Evolutionary conservation across 257 asterid genomes (phyloP).

Genomic region (Solanum tarijense): DNA sequence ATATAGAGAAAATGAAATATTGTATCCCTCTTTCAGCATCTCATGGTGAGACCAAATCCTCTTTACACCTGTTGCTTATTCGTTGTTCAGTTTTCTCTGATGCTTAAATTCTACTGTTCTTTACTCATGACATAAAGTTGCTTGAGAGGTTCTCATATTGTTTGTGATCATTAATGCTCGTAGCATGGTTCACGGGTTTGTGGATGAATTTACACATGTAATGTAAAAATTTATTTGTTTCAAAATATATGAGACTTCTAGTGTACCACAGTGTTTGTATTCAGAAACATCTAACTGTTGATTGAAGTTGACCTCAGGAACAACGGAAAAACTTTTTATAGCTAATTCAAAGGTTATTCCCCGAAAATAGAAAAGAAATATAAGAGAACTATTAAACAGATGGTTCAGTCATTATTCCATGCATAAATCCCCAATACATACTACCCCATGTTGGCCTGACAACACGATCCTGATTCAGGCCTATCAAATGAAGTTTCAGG

Average conservation of each 20-base stretch:
- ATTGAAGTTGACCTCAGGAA: neutral
- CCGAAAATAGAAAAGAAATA: neutral
- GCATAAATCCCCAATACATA: neutral
- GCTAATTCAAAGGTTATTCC: neutral
- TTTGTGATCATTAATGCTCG: neutral
- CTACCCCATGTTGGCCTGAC: constrained; percentile 3
- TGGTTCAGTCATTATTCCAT: neutral
- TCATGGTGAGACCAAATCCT: constrained; percentile 40
- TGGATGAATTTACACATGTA: neutral
- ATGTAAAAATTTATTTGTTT: neutral
- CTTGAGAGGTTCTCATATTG: neutral
- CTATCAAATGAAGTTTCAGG: constrained; percentile 34
- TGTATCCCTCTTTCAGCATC: constrained; percentile 60
- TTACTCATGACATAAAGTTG: neutral
- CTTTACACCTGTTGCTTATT: neutral
- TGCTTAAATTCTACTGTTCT: neutral
- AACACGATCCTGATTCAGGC: constrained; percentile 23
- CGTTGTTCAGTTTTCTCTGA: neutral
- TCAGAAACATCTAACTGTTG: neutral
- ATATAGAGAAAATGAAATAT: constrained; percentile 62
- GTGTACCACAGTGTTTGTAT: neutral
- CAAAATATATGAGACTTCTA: neutral
- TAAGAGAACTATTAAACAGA: neutral
- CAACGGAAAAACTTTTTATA: neutral
- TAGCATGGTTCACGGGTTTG: neutral